Evolutionary conservation across 345 rosid species (phyloP).

Genomic region (Litchi chinensis): DNA sequence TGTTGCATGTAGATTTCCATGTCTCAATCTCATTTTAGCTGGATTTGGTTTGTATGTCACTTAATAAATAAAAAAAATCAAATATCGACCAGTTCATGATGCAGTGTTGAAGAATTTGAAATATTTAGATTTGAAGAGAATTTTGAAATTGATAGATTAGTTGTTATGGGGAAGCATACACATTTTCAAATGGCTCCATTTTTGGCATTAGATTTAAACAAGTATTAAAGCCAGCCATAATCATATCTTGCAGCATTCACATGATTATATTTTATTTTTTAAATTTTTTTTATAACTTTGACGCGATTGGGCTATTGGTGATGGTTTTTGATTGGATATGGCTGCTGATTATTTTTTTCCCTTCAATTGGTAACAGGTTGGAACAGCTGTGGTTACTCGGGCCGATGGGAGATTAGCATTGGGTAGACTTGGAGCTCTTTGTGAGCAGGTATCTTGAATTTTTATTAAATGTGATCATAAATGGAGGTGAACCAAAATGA

Average conservation of each 20-base stretch:
- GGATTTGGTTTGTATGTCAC: background rate
- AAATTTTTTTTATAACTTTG: background rate
- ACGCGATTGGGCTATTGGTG: background rate
- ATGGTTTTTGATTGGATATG: background rate
- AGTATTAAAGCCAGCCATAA: background rate
- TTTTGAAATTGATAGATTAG: background rate
- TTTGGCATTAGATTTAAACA: background rate
- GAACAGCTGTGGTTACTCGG: constrained; percentile 70
- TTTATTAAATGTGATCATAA: background rate
- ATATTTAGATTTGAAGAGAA: background rate
- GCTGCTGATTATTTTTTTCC: background rate
- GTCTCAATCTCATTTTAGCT: background rate
- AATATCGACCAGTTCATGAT: background rate
- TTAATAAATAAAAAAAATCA: background rate
- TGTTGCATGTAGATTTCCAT: constrained; percentile 1
- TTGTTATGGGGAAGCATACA: background rate
- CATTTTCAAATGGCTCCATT: background rate
- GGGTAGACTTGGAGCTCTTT: constrained; percentile 60
- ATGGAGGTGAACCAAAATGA: background rate
- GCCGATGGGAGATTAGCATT: constrained; percentile 57
- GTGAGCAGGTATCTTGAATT: constrained; percentile 51
- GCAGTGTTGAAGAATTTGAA: background rate
- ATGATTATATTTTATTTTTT: too few relatives aligned
- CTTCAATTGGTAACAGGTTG: constrained; percentile 39
- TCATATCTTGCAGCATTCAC: background rate